Evolutionary conservation across 495 filamentous ascomycete species (phyloP), one percentile per base, ranked within the genome.

Genomic region (Xylaria castorea): DNA sequence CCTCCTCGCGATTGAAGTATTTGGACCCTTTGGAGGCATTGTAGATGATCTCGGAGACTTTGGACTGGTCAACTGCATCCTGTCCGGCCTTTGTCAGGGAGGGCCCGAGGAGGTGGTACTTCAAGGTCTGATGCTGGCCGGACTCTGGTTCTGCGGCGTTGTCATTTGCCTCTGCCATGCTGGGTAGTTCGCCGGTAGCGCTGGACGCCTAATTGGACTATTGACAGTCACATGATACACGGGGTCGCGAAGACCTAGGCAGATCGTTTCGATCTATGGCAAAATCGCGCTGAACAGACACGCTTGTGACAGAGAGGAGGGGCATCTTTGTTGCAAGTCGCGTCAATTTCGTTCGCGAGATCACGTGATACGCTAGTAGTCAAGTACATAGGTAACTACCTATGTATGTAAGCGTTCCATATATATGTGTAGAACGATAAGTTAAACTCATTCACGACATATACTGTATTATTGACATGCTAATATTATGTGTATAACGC

Each of bases 11-110:
- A 76, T 92, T 94, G 86, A 98, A 99, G 84, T 92, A 99, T 79
- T 97, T 98, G 70, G 94, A 97, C 32, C 97, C 97, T 80, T 94
- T 97, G 16, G 94, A 97, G 16, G 96, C 95, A 81, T 97, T 93
- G 82, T 97, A 98, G 64, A 99, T 99, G 71, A 99, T 90, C 80
- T 98, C 94, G 0, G 94, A 71, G 78, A 91, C 92, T 85, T 95
- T 96, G 67, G 89, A 86, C 85, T 98, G 96, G 78, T 98, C 92
- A n/a, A 98, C 96, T 27, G 87, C 84, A 75, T 98, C 94, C 78
- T 98, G 96, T 1, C 96, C 96, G 36, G 95, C 92, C 82, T 99
- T 99, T 34, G 93, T 95, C 70, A 99, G 83, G 7, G 95, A 97
- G 0, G 96, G 96, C 1, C 96, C 96, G n/a, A 98, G 86, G 2